Evolutionary conservation across 495 filamentous ascomycete species (phyloP).

Genomic region (Penicillium desertorum): DNA sequence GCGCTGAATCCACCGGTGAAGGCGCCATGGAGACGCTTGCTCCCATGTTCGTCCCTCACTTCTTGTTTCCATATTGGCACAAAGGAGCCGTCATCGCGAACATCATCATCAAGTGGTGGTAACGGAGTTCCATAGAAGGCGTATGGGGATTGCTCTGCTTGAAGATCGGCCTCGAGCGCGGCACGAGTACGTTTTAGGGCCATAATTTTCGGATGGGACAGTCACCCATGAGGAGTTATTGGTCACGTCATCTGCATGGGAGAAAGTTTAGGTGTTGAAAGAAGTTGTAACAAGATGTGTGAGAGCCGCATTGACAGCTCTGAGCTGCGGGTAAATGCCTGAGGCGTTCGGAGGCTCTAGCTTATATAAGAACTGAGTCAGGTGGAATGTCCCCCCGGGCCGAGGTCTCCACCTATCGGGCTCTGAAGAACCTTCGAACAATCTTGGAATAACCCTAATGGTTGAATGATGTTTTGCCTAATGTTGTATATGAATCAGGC

Average conservation of each 20-base stretch:
- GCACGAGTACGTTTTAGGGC: slow-evolving; percentile 77
- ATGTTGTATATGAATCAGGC: not conserved
- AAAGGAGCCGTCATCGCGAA: slow-evolving; percentile 90
- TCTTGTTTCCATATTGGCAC: slow-evolving; percentile 97
- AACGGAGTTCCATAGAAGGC: slow-evolving; percentile 84
- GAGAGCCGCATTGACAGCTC: not conserved
- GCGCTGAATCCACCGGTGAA: slow-evolving; percentile 97
- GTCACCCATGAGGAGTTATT: slow-evolving; percentile 1
- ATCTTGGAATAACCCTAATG: not conserved
- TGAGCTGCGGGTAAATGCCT: not conserved
- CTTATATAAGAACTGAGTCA: not conserved
- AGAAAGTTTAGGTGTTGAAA: not conserved
- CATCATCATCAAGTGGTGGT: slow-evolving; percentile 72
- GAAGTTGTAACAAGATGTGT: not conserved
- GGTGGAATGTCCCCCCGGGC: no score
- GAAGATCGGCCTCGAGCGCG: slow-evolving; percentile 73
- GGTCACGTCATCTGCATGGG: slow-evolving; percentile 12
- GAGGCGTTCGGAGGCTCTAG: not conserved
- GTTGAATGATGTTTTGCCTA: not conserved
- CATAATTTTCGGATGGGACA: slow-evolving; percentile 48
- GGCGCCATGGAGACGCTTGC: slow-evolving; percentile 90
- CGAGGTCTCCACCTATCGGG: not conserved
- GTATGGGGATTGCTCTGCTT: slow-evolving; percentile 72
- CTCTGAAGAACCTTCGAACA: not conserved
- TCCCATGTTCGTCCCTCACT: slow-evolving; percentile 87